Evolutionary conservation across 306 rosid species (phyloP).

Genomic region (Vigna radiata): DNA sequence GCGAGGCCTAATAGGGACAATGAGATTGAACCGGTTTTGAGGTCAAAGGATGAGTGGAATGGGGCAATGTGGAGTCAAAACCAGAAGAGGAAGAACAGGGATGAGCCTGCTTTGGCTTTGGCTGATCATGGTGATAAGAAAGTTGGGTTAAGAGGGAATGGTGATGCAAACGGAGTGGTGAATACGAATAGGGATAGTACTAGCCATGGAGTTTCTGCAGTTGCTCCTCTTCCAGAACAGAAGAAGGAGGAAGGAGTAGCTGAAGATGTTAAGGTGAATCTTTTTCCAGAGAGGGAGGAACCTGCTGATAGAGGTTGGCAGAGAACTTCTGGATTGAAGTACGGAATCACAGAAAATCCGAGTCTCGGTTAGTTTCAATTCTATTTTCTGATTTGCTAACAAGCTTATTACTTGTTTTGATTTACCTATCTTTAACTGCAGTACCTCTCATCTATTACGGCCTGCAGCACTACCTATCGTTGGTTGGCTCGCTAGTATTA

Average conservation of each 20-base stretch:
- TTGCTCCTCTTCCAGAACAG: slow-evolving; percentile 50
- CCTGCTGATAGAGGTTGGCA: slow-evolving; percentile 56
- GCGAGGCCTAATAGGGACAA: slow-evolving; percentile 56
- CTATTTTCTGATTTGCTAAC: background rate
- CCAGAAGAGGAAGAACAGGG: slow-evolving; percentile 49
- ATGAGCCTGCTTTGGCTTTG: slow-evolving; percentile 49
- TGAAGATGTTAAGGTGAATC: slow-evolving; percentile 55
- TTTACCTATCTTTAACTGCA: slow-evolving; percentile 58
- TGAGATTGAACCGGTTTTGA: slow-evolving; percentile 66
- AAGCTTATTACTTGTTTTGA: slow-evolving; percentile 4
- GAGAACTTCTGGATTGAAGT: slow-evolving; percentile 59
- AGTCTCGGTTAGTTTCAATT: slow-evolving; percentile 66
- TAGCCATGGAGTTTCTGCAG: slow-evolving; percentile 53
- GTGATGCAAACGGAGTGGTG: slow-evolving; percentile 43
- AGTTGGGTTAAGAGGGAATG: slow-evolving; percentile 53
- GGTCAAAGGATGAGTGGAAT: slow-evolving; percentile 54
- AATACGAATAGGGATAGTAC: slow-evolving; percentile 43
- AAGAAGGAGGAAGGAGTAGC: slow-evolving; percentile 51
- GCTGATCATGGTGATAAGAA: slow-evolving; percentile 52
- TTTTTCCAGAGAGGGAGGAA: slow-evolving; percentile 54
- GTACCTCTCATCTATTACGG: slow-evolving; percentile 77
- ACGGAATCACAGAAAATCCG: slow-evolving; percentile 75
- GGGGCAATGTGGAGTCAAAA: slow-evolving; percentile 45
- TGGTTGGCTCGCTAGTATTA: slow-evolving; percentile 88
- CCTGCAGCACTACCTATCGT: slow-evolving; percentile 88